Evolutionary conservation across 139 green algal species (phyloP).

Genomic region (Auxenochlorella protothecoides): DNA sequence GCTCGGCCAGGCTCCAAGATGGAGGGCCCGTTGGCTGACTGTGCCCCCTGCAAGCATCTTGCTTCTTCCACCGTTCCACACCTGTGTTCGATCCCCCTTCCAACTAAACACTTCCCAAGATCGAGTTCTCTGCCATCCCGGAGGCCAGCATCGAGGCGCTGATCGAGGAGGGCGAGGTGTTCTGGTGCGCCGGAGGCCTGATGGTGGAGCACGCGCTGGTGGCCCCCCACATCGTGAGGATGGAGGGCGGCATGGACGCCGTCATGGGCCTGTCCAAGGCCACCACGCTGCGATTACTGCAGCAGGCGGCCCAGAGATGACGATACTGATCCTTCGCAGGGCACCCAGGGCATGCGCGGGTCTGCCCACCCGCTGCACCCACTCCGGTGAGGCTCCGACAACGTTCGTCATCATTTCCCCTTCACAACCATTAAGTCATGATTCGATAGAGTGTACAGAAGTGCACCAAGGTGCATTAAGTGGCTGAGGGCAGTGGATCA

Average conservation of each 20-base stretch:
- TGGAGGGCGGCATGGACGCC: conserved; percentile 53
- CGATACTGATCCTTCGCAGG: too few relatives aligned
- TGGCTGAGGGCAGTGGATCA: too few relatives aligned
- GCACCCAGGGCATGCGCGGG: too few relatives aligned
- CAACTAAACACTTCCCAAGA: conserved; percentile 7
- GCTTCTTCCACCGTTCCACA: neutral
- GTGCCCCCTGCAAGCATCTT: neutral
- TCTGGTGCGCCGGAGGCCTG: conserved; percentile 56
- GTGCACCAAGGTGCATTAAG: too few relatives aligned
- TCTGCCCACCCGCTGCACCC: too few relatives aligned
- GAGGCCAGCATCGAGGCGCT: conserved; percentile 44
- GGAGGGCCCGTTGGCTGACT: neutral
- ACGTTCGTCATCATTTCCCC: too few relatives aligned
- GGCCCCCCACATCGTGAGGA: conserved; percentile 30
- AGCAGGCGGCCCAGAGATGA: neutral
- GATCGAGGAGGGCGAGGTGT: conserved; percentile 52
- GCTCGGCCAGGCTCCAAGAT: too few relatives aligned
- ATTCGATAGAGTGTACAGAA: too few relatives aligned
- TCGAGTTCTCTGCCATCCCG: conserved; percentile 53
- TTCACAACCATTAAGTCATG: too few relatives aligned
- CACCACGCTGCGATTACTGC: conserved; percentile 16
- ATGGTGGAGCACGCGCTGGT: conserved; percentile 72
- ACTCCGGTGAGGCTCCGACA: too few relatives aligned
- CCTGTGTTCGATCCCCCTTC: neutral
- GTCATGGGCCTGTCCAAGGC: conserved; percentile 67